phyloP scores from a whole-genome alignment of 1,284 basidiomycete species.

The Waitea zeae region DNA sequence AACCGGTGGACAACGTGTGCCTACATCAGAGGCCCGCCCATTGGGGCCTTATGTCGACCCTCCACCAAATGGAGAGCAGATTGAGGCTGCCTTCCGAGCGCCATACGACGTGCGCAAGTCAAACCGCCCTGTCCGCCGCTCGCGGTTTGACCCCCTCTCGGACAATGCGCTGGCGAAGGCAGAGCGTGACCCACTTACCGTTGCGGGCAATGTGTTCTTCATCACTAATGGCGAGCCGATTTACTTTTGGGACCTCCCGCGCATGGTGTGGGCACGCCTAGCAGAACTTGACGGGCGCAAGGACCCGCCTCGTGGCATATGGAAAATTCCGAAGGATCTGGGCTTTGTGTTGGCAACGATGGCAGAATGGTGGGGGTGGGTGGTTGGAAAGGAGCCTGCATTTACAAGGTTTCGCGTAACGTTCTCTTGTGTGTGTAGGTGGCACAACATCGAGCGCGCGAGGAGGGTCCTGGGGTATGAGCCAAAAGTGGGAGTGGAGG shows the following conservation, averaged over 20 bases:
- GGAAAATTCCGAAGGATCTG: constrained; percentile 45
- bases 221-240: constrained; percentile 96
- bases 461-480: constrained; percentile 85
- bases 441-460: constrained; percentile 94
- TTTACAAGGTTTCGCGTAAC: constrained; percentile 84
- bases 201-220: constrained; percentile 92
- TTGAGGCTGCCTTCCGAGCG: constrained; percentile 43
- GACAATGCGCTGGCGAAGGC: constrained; percentile 31
- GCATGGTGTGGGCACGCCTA: constrained; percentile 72
- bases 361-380: constrained; percentile 61
- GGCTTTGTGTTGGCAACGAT: constrained; percentile 57
- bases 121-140: constrained; percentile 49
- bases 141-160: constrained; percentile 58
- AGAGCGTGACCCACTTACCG: constrained; percentile 35
- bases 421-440: constrained; percentile 60
- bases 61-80: constrained; percentile 37
- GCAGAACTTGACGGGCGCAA: constrained; percentile 30
- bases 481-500: constrained; percentile 78
- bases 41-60: constrained; percentile 61
- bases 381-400: constrained; percentile 69
- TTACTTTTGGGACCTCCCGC: constrained; percentile 92
- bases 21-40: constrained; percentile 63
- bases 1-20: constrained; percentile 42
- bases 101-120: constrained; percentile 24
- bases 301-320: constrained; percentile 19